These are phyloP conservation scores for Penicillium sclerotiorum DNA, from an alignment of 2,329 filamentous ascomycete species.

Conservation along the genomic window DNA sequence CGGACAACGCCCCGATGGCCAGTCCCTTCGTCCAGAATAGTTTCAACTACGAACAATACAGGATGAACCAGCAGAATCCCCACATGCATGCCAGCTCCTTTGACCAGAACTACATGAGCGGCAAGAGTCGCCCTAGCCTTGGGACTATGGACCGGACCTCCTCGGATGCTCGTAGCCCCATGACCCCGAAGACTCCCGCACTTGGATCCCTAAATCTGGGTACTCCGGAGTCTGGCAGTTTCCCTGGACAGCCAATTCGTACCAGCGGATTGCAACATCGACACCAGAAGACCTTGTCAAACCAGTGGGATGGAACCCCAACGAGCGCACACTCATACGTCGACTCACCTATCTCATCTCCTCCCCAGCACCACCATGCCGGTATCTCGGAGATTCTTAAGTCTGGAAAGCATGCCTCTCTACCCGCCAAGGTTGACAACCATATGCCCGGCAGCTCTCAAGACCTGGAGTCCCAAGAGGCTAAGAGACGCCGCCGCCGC, in stretches of 20 bases:
- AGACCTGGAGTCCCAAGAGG: constrained; percentile 79
- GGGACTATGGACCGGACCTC: constrained; percentile 71
- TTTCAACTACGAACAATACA: constrained; percentile 78
- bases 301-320: constrained; percentile 86
- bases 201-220: constrained; percentile 72
- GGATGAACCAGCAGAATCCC: constrained; percentile 56
- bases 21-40: constrained; percentile 78
- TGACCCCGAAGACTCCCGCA: constrained; percentile 83
- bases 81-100: constrained; percentile 45
- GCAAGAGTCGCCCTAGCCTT: constrained; percentile 62
- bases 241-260: constrained; percentile 77
- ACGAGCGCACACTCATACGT: constrained; percentile 82
- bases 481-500: constrained; percentile 85
- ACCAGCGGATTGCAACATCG: constrained; percentile 61
- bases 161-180: constrained; percentile 74
- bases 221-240: constrained; percentile 70
- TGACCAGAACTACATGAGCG: constrained; percentile 60
- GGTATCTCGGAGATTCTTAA: constrained; percentile 89
- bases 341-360: constrained; percentile 86
- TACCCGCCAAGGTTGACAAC: constrained; percentile 79
- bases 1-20: constrained; percentile 87
- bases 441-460: constrained; percentile 44
- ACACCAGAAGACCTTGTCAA: constrained; percentile 82
- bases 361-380: constrained; percentile 60
- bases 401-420: constrained; percentile 78